These are phyloP conservation scores for Colletotrichum endophyticum DNA, from an alignment of 2,329 filamentous ascomycete species.

Conservation along the genomic window DNA sequence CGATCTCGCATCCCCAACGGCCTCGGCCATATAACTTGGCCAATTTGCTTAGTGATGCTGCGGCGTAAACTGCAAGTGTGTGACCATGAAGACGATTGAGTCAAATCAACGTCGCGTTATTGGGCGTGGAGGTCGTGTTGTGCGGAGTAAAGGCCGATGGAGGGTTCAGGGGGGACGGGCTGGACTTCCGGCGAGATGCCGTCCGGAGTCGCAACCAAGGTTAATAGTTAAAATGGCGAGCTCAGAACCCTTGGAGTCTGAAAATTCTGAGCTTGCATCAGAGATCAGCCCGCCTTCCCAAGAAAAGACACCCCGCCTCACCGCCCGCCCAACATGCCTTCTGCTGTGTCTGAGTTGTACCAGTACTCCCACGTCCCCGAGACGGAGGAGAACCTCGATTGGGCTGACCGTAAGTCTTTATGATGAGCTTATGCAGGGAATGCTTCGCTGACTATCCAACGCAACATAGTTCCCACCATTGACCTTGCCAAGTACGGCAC, in stretches of 20 bases:
- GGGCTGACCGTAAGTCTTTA: slow-evolving; percentile 36
- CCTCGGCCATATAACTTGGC: background rate
- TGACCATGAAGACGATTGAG: background rate
- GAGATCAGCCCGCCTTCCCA: background rate
- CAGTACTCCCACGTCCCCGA: slow-evolving; percentile 39
- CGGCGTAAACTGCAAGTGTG: slow-evolving; percentile 6
- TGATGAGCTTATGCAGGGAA: background rate
- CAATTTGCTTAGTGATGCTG: background rate
- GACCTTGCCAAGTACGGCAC: slow-evolving; percentile 38
- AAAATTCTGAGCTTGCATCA: background rate
- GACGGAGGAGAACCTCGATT: slow-evolving; percentile 39
- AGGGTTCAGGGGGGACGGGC: background rate
- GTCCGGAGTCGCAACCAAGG: background rate
- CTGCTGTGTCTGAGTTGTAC: slow-evolving; percentile 31
- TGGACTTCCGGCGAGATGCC: background rate
- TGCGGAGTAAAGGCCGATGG: background rate
- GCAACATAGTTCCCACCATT: slow-evolving; percentile 32
- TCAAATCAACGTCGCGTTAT: background rate
- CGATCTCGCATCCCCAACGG: slow-evolving; percentile 7
- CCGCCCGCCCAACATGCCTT: slow-evolving; percentile 31
- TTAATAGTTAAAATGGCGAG: slow-evolving; percentile 12
- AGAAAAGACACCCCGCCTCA: background rate
- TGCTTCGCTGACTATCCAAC: background rate
- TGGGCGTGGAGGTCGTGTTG: background rate
- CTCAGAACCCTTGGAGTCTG: background rate